Conservation (phyloP, 2,329 filamentous ascomycete species). For the Monilinia aucupariae region DNA sequence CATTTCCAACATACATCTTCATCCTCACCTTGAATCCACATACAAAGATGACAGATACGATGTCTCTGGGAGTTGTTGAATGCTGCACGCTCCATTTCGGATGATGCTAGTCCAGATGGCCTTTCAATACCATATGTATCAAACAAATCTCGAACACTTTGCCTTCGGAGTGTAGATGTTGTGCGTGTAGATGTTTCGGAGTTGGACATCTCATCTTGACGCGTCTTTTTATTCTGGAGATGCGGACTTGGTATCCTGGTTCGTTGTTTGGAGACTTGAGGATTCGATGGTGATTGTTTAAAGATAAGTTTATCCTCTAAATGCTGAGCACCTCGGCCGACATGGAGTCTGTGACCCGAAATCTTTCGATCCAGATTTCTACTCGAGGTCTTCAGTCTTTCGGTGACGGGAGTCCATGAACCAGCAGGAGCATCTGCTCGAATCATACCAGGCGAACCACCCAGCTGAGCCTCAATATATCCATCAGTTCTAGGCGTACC, state of each 20-base stretch:
- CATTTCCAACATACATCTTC: constrained; percentile 44
- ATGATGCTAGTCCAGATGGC: constrained; percentile 38
- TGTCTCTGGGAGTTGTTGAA: constrained; percentile 12
- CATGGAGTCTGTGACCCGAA: constrained; percentile 1
- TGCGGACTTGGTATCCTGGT: constrained; percentile 6
- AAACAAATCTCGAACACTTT: constrained; percentile 45
- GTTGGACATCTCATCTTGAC: constrained; percentile 18
- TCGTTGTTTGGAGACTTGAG: background rate
- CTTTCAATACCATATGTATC: constrained; percentile 43
- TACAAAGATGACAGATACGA: constrained; percentile 48
- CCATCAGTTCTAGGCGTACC: constrained; percentile 20
- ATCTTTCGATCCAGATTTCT: background rate
- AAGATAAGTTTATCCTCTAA: background rate
- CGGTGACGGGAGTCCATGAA: constrained; percentile 14
- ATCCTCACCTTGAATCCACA: constrained; percentile 37
- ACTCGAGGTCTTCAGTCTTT: background rate
- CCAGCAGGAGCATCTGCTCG: constrained; percentile 19
- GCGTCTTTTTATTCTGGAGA: constrained; percentile 14
- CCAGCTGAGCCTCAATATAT: constrained; percentile 10
- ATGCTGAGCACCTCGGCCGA: constrained; percentile 6
- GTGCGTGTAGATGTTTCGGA: constrained; percentile 26
- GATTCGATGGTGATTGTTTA: background rate
- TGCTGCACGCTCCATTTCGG: constrained; percentile 18
- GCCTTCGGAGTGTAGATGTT: constrained; percentile 37
- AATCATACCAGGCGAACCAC: constrained; percentile 9